Evolutionary conservation across 2,329 filamentous ascomycete species (phyloP), one percentile per base, ranked within the genome.

Genomic region (Bimuria novae-zelandiae): DNA sequence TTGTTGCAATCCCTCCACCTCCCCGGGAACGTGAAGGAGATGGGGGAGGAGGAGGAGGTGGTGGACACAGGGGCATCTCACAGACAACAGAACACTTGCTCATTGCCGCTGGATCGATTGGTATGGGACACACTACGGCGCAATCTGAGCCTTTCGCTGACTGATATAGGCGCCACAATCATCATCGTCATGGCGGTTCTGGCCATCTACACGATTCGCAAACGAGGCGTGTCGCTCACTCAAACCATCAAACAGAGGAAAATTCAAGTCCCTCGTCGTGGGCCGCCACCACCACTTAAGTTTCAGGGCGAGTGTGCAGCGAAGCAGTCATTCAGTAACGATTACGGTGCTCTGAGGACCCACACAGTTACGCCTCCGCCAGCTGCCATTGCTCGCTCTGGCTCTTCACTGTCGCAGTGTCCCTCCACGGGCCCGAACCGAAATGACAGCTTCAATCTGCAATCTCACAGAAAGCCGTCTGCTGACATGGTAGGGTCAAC

Each of bases 31-130:
- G 16, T 22, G 17, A 45, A 33, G 5, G 3, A 3, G 27, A 23
- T 22, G 17, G 17, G 2, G 29, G 23, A 7, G 16, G 10, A 2
- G 41, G 17, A 7, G 17, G 41, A 3, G 27, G 27, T 22, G 17
- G 57, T 27, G 52, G 57, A n/a, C 58, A 57, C 35, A 53, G 59
- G 21, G 63, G 65, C n/a, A 64, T 75, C 27, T 74, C 72, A 7
- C 63, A 70, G 33, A 67, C 68, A 7, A 75, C 72, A n/a, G 63
- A 74, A 49, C 73, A 75, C 48, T 50, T 73, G 53, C 67, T 75
- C 25, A 75, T 75, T 23, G 73, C 73, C 47, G 72, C 72, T 51
- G 73, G 72, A 7, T 74, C 73, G n/a, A 75, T 75, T 51, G 72
- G 72, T 71, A 60, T 14, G 61, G 25, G 21, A 10, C 10, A 22